Evolutionary conservation across 106 monocot species (phyloP).

Genomic region (Dactylorhiza incarnata): DNA sequence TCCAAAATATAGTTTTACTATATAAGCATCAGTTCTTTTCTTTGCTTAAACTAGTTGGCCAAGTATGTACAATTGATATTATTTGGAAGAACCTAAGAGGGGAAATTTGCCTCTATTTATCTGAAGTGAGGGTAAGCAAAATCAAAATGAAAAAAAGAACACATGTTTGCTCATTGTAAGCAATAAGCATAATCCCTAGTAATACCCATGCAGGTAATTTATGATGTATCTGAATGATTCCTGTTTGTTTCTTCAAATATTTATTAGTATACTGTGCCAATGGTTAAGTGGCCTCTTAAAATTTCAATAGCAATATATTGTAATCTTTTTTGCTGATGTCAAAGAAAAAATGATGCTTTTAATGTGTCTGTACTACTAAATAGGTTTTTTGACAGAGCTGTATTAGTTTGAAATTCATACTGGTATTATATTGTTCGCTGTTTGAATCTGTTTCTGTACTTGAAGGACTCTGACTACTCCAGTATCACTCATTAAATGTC

Average conservation of each 20-base stretch:
- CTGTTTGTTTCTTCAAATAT: neutral
- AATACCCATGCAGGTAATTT: too few species aligned
- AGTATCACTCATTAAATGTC: constrained; percentile 25
- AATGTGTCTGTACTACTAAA: too few species aligned
- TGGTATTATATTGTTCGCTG: neutral
- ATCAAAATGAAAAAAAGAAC: too few species aligned
- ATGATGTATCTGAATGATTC: too few species aligned
- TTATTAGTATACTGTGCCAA: neutral
- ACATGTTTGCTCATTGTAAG: too few species aligned
- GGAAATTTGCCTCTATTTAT: too few species aligned
- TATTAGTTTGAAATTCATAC: neutral
- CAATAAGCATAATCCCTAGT: too few species aligned
- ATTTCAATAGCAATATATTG: too few species aligned
- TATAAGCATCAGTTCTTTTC: neutral
- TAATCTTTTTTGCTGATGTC: too few species aligned
- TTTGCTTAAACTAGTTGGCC: neutral
- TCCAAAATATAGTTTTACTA: neutral
- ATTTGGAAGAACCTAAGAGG: neutral
- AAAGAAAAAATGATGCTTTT: too few species aligned
- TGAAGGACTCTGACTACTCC: constrained; percentile 33
- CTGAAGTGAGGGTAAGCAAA: too few species aligned
- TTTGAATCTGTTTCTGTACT: neutral
- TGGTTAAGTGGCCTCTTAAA: neutral
- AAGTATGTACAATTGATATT: neutral
- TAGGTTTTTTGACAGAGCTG: neutral